phyloP scores from a whole-genome alignment of 169 alveolate genomes.

The Eimeria acervulina region DNA sequence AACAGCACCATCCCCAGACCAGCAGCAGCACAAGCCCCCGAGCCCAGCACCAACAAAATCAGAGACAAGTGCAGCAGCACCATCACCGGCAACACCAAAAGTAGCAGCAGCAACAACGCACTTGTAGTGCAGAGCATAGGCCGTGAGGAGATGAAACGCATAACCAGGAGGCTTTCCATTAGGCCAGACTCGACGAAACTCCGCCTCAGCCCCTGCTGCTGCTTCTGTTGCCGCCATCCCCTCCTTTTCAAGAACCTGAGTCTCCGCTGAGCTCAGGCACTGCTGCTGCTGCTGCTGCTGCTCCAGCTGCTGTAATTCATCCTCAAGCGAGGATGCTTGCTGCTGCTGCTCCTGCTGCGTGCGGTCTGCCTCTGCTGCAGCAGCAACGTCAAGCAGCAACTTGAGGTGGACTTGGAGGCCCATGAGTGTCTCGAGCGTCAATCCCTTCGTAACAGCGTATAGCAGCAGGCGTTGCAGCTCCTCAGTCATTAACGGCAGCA shows the following conservation, averaged over 20 bases:
- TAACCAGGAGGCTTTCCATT: slow-evolving; percentile 78
- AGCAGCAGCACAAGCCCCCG: not conserved
- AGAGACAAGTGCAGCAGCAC: not conserved
- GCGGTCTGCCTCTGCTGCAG: slow-evolving; percentile 63
- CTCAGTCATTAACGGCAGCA: slow-evolving; percentile 78
- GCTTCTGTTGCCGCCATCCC: not conserved
- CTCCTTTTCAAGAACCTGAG: not conserved
- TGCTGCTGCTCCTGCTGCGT: slow-evolving; percentile 67
- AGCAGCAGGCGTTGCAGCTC: slow-evolving; percentile 78
- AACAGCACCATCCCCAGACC: not conserved
- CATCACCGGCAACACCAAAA: not conserved
- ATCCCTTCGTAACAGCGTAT: slow-evolving; percentile 67
- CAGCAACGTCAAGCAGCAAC: slow-evolving; percentile 67
- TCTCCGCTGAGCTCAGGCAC: slow-evolving; percentile 2
- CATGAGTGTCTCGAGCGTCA: slow-evolving; percentile 37
- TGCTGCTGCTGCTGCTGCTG: slow-evolving; percentile 29
- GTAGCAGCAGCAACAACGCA: slow-evolving; percentile 42
- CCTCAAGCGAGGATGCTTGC: not conserved
- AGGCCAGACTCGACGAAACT: slow-evolving; percentile 30
- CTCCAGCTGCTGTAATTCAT: slow-evolving; percentile 21
- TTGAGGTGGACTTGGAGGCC: slow-evolving; percentile 45
- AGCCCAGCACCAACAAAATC: not conserved
- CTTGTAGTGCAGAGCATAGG: slow-evolving; percentile 84
- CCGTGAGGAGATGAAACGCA: slow-evolving; percentile 80
- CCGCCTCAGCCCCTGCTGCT: slow-evolving; percentile 41